phyloP scores from a whole-genome alignment of 1,284 basidiomycete genomes.

The Waitea zeae region DNA sequence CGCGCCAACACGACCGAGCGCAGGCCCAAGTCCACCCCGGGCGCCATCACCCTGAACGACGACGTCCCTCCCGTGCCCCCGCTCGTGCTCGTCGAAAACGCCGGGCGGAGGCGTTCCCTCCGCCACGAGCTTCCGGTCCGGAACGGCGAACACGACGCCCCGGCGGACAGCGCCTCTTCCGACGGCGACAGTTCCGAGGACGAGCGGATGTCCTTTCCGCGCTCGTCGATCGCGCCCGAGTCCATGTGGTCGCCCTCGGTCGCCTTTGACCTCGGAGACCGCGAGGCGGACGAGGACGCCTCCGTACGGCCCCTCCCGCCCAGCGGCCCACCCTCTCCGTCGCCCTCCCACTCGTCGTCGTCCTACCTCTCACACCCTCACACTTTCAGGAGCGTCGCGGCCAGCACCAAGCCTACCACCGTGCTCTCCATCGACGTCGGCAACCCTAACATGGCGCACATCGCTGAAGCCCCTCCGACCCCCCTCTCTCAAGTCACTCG shows the following conservation, averaged over 20 bases:
- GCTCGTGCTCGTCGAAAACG: too few relatives aligned
- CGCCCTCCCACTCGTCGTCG: conserved; percentile 36
- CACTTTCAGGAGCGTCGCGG: conserved; percentile 65
- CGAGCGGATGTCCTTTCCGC: conserved; percentile 14
- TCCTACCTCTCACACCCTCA: conserved; percentile 67
- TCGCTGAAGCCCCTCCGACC: conserved; percentile 67
- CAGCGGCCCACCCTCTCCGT: conserved; percentile 68
- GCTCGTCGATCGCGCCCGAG: conserved; percentile 40
- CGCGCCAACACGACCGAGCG: conserved; percentile 3
- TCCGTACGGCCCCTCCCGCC: conserved; percentile 77
- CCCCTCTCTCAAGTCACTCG: conserved; percentile 23
- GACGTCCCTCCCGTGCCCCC: neutral
- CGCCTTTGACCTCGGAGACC: too few relatives aligned
- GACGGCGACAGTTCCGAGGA: too few relatives aligned
- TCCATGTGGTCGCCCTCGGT: conserved; percentile 64
- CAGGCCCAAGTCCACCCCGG: neutral
- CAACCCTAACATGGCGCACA: conserved; percentile 71
- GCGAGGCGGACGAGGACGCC: conserved; percentile 85
- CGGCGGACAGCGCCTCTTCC: too few relatives aligned
- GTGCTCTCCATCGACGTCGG: conserved; percentile 75
- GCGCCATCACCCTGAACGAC: neutral
- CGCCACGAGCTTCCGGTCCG: neutral
- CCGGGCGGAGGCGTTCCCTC: too few relatives aligned
- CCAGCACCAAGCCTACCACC: conserved; percentile 92
- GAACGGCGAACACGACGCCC: conserved; percentile 33